Percentiles rank a stretch among this genome's conserved stretches.
Conservation (phyloP, 345 rosid genomes). For the Lenwebbia sp. region DNA sequence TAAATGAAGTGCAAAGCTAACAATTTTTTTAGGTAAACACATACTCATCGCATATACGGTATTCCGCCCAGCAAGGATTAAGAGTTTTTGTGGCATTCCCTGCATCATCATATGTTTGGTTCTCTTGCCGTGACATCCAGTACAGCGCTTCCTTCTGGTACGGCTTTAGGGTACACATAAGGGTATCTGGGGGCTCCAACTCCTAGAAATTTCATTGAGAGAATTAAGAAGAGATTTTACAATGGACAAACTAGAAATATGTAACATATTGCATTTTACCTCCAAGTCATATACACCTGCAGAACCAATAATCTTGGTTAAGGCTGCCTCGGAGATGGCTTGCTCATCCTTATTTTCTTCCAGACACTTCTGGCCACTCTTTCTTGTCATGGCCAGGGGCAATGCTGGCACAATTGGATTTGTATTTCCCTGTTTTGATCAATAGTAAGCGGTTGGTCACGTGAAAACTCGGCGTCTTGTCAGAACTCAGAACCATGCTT, state of each 20-base stretch:
- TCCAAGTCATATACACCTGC: conserved; percentile 38
- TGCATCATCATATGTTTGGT: conserved; percentile 26
- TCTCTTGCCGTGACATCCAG: conserved; percentile 61
- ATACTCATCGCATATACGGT: conserved; percentile 50
- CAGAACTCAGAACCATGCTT: neutral
- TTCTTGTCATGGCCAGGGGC: conserved; percentile 33
- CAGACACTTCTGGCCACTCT: conserved; percentile 13
- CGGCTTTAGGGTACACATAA: conserved; percentile 40
- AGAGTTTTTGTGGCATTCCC: conserved; percentile 48
- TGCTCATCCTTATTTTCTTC: conserved; percentile 43
- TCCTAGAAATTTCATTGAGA: conserved; percentile 21
- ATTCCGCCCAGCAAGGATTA: conserved; percentile 68
- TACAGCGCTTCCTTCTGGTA: conserved; percentile 66
- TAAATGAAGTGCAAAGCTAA: neutral
- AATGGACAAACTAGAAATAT: neutral
- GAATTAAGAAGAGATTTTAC: neutral
- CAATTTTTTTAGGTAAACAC: neutral
- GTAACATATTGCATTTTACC: conserved; percentile 7
- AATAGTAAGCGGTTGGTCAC: neutral
- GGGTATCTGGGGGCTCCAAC: conserved; percentile 54
- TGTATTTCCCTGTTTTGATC: conserved; percentile 18
- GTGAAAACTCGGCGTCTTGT: neutral
- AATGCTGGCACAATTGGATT: conserved; percentile 20
- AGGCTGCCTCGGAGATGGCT: conserved; percentile 35
- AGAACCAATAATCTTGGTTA: conserved; percentile 46